Evolutionary conservation across 1,139 yeast species (phyloP), one percentile per base, ranked within the genome.

Genomic region (Sugiyamaella paludigena): DNA sequence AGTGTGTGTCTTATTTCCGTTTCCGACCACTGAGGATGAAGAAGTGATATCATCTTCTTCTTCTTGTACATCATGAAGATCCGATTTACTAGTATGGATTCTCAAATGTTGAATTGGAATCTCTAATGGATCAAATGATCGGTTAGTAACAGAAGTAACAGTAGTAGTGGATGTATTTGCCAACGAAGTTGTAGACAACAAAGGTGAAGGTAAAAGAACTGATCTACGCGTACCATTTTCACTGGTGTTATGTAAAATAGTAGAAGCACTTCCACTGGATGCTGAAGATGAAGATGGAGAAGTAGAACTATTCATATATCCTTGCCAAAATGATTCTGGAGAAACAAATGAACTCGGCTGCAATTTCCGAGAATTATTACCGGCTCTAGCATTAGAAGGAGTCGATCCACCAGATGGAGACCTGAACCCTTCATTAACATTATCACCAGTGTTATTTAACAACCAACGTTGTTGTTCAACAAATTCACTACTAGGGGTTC

Each of bases 391-490:
- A 6, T 24, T 29, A 35, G 40, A 34, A 27, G 28, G 47, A 10
- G 47, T 37, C 4, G 42, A 43, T 12, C 37, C 33, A 11, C 31
- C 35, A 19, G 40, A 29, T 5, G 3, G 12, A 13, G 15, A 31
- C 6, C 15, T 31, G 3, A 13, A 12, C 5, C 12, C 13, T 12
- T 12, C 15, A 11, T 28, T 35, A 16, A 42, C 11, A 30, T 35
- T 43, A 12, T 42, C 47, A 7, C 40, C 38, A 2, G 37, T 49
- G 12, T 45, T 47, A 40, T 48, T 45, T 36, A 58, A 36, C 26
- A 58, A 53, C 62, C 61, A 58, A 27, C 53, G 47, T 47, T 58
- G 62, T 39, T 58, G 59, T 42, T 59, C 62, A 36, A 58, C 50
- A 35, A 58, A 58, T 33, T 57, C 60, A 10, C 54, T 24, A 40